phyloP scores from a whole-genome alignment of 2,329 filamentous ascomycete genomes.

The Colletotrichum kahawae region DNA sequence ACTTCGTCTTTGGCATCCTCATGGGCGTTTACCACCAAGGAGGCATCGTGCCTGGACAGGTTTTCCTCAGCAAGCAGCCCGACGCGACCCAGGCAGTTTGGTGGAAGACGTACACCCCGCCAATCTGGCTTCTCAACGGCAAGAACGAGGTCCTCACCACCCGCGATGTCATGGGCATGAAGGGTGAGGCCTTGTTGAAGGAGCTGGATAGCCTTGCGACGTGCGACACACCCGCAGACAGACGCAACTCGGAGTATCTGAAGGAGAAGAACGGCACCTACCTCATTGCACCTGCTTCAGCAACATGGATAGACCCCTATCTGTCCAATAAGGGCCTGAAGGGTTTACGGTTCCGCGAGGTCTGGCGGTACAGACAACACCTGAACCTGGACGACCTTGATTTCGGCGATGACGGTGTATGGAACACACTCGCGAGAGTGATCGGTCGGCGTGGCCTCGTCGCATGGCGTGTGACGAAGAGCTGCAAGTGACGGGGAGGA shows the following conservation, averaged over 20 bases:
- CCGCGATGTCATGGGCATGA: conserved; percentile 75
- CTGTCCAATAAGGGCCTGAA: conserved; percentile 62
- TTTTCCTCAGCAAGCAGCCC: conserved; percentile 73
- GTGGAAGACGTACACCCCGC: conserved; percentile 89
- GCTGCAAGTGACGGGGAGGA: conserved; percentile 40
- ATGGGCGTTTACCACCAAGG: conserved; percentile 88
- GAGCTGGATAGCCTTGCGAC: conserved; percentile 64
- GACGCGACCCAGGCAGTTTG: conserved; percentile 75
- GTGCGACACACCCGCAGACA: conserved; percentile 64
- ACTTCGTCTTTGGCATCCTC: conserved; percentile 68
- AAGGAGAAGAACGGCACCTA: conserved; percentile 70
- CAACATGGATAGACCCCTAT: conserved; percentile 71
- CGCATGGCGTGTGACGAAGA: conserved; percentile 70
- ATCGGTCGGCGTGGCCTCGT: conserved; percentile 66
- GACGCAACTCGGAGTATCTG: conserved; percentile 59
- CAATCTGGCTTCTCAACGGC: conserved; percentile 79
- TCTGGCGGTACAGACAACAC: conserved; percentile 72
- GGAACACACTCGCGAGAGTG: conserved; percentile 72
- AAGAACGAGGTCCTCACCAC: conserved; percentile 76
- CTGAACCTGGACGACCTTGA: conserved; percentile 82
- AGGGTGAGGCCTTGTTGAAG: conserved; percentile 63
- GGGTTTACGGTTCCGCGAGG: conserved; percentile 68
- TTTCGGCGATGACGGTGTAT: conserved; percentile 77
- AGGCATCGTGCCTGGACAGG: conserved; percentile 76
- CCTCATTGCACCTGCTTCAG: conserved; percentile 75